These are phyloP conservation scores for Lactarius akahatsu DNA, from an alignment of 768 basidiomycete genomes.

Conservation along the genomic window DNA sequence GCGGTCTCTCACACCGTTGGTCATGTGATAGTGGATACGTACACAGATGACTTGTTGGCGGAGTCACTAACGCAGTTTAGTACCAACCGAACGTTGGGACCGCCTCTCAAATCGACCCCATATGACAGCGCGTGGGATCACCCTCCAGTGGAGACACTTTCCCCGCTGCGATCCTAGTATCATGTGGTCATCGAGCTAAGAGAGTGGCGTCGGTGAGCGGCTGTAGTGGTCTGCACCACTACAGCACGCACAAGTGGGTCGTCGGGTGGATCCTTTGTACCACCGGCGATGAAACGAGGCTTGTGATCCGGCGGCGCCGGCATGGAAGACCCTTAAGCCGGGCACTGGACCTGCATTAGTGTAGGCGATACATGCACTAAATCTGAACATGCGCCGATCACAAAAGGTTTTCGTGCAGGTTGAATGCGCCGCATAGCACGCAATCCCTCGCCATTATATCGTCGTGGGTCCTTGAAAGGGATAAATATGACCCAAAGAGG, in stretches of 20 bases:
- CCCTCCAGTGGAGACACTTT: background rate
- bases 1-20: background rate
- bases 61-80: background rate
- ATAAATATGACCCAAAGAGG: background rate
- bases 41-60: background rate
- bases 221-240: too few species aligned
- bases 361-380: slow-evolving; percentile 17
- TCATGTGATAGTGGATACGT: slow-evolving; percentile 15
- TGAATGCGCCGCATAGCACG: background rate
- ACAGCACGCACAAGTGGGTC: background rate
- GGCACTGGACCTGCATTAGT: slow-evolving; percentile 4
- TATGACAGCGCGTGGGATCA: background rate
- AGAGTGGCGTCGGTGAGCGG: background rate
- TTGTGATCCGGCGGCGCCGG: slow-evolving; percentile 6
- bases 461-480: background rate
- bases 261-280: background rate
- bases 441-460: background rate
- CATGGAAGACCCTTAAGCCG: slow-evolving; percentile 3
- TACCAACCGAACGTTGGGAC: background rate
- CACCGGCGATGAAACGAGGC: background rate
- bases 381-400: slow-evolving; percentile 15
- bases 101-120: background rate
- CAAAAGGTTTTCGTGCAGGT: background rate
- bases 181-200: background rate
- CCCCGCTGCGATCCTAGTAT: background rate